These are phyloP conservation scores for Penicillium nucicola DNA, from an alignment of 495 filamentous ascomycete genomes.

Conservation along the genomic window DNA sequence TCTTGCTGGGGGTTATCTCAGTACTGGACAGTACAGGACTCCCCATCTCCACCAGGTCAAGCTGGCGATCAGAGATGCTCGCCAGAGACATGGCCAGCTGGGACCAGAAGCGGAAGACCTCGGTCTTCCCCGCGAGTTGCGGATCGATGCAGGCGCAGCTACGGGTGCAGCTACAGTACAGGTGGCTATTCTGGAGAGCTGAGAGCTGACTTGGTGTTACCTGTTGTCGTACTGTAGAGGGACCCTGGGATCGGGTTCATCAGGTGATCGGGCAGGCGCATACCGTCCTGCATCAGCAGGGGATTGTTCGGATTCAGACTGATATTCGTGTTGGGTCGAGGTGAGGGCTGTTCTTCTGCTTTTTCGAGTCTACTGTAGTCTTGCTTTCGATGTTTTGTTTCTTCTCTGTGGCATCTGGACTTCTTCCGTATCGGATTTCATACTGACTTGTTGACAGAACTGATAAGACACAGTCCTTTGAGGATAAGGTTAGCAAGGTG, in stretches of 20 bases:
- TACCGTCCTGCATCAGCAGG: conserved; percentile 74
- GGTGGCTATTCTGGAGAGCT: neutral
- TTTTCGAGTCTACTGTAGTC: neutral
- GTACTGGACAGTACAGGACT: too few relatives aligned
- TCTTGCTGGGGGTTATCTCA: too few relatives aligned
- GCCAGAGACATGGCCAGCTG: too few relatives aligned
- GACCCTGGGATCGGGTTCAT: conserved; percentile 88
- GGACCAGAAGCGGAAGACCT: too few relatives aligned
- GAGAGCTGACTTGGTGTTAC: neutral
- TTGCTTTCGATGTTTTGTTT: too few relatives aligned
- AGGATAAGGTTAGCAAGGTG: conserved; percentile 67
- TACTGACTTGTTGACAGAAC: conserved; percentile 40
- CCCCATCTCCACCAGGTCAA: too few relatives aligned
- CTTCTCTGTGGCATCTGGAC: too few relatives aligned
- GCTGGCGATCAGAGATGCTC: too few relatives aligned
- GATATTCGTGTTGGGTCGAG: conserved; percentile 85
- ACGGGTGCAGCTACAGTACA: too few relatives aligned
- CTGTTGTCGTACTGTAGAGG: conserved; percentile 59
- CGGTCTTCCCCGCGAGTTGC: too few relatives aligned
- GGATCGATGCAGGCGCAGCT: too few relatives aligned
- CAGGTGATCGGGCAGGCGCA: conserved; percentile 88
- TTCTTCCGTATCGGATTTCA: neutral
- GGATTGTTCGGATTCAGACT: conserved; percentile 78
- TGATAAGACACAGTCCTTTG: conserved; percentile 64
- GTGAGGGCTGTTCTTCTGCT: conserved; percentile 39